A percentile compares a stretch with the other conserved stretches of the same genome.
Conservation (phyloP, 208 protist genomes). For the Leishmania amazonensis region DNA sequence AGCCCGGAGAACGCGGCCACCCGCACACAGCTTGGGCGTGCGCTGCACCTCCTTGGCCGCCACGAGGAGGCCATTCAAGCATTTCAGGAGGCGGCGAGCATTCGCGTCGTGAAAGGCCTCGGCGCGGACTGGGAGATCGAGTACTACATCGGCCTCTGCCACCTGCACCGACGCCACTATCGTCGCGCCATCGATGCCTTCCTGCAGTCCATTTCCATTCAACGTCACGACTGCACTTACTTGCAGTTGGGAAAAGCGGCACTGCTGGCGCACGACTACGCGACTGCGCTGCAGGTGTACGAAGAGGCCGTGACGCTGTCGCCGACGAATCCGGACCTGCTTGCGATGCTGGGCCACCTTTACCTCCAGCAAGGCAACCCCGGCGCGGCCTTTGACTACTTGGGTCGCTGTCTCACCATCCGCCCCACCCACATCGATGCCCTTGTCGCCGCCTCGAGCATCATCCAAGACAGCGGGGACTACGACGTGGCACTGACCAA, state of each 20-base stretch:
- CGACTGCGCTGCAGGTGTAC: constrained; percentile 76
- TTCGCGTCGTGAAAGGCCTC: constrained; percentile 37
- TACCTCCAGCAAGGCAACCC: constrained; percentile 85
- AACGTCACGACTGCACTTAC: constrained; percentile 91
- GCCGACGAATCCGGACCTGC: constrained; percentile 93
- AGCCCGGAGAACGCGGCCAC: constrained; percentile 89
- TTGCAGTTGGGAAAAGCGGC: constrained; percentile 92
- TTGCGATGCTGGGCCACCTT: constrained; percentile 92
- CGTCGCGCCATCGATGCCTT: constrained; percentile 79
- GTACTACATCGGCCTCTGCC: constrained; percentile 94
- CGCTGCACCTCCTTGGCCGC: constrained; percentile 91
- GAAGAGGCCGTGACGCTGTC: constrained; percentile 86
- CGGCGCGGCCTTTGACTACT: constrained; percentile 89
- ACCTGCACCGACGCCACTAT: constrained; percentile 80
- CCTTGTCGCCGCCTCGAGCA: constrained; percentile 92
- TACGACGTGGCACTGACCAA: constrained; percentile 96
- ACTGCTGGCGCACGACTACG: constrained; percentile 61
- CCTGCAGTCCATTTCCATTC: constrained; percentile 76
- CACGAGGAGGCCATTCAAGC: constrained; percentile 91
- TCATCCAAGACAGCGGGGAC: constrained; percentile 96
- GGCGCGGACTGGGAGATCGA: constrained; percentile 91
- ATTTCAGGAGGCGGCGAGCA: constrained; percentile 84
- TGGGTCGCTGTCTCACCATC: constrained; percentile 92
- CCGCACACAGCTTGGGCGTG: constrained; percentile 93
- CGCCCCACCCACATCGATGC: constrained; percentile 90